phyloP scores from a whole-genome alignment of 495 filamentous ascomycete species.

The Melanomma pulvis-pyrius region DNA sequence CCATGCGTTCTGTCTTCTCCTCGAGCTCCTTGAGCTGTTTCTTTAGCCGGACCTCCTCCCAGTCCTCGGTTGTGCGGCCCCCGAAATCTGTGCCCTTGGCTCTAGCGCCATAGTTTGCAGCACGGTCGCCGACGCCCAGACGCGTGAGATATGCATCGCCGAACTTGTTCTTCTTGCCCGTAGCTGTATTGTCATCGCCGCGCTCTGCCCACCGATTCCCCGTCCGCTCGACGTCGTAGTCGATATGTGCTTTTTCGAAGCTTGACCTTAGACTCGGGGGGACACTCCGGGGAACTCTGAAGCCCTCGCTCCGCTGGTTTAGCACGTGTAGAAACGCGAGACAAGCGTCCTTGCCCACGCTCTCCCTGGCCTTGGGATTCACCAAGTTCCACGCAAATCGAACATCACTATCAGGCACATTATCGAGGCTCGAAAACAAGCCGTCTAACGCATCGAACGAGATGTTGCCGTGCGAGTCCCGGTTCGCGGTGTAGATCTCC shows the following conservation, averaged over 20 bases:
- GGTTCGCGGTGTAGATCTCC: slow-evolving; percentile 89
- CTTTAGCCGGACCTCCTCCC: slow-evolving; percentile 95
- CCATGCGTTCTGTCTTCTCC: slow-evolving; percentile 75
- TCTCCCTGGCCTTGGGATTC: slow-evolving; percentile 76
- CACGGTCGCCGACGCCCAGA: slow-evolving; percentile 80
- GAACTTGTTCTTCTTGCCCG: slow-evolving; percentile 92
- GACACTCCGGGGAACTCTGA: slow-evolving; percentile 88
- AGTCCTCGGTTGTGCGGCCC: slow-evolving; percentile 72
- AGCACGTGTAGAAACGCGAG: slow-evolving; percentile 96
- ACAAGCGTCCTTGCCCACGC: slow-evolving; percentile 91
- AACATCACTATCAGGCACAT: slow-evolving; percentile 91
- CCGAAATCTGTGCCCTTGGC: slow-evolving; percentile 82
- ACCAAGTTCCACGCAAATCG: slow-evolving; percentile 95
- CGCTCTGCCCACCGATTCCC: slow-evolving; percentile 66
- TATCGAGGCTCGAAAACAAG: slow-evolving; percentile 83
- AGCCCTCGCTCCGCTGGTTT: slow-evolving; percentile 92
- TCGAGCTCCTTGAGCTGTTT: slow-evolving; percentile 89
- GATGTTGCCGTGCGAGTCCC: slow-evolving; percentile 81
- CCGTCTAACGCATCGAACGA: slow-evolving; percentile 78
- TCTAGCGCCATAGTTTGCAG: slow-evolving; percentile 54
- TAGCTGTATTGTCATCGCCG: slow-evolving; percentile 70
- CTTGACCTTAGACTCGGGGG: slow-evolving; percentile 85
- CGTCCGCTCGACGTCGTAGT: slow-evolving; percentile 85
- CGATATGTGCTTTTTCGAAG: slow-evolving; percentile 92
- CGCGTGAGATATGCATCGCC: slow-evolving; percentile 94